These are phyloP conservation scores for Naganishia randhawae DNA, from an alignment of 768 basidiomycete species.

Conservation along the genomic window DNA sequence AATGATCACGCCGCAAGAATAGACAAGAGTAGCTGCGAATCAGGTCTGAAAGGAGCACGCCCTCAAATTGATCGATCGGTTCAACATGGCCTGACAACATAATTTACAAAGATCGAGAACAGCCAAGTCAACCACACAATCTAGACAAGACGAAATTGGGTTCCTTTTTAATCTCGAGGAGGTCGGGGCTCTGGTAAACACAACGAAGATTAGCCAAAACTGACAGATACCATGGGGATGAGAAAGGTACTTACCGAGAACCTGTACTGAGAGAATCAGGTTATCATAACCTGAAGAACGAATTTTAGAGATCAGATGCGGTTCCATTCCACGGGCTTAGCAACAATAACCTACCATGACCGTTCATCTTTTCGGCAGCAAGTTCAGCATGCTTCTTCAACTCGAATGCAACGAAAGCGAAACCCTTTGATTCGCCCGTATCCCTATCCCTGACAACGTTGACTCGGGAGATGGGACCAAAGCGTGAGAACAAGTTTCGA, in stretches of 20 bases:
- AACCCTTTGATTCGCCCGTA: slow-evolving; percentile 70
- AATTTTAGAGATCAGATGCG: not conserved
- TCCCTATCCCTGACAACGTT: slow-evolving; percentile 80
- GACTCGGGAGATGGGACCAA: slow-evolving; percentile 80
- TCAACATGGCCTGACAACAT: slow-evolving; percentile 10
- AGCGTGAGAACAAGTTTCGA: slow-evolving; percentile 74
- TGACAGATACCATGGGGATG: not conserved
- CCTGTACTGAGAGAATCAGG: slow-evolving; percentile 66
- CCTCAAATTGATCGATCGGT: not conserved
- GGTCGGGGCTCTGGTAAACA: slow-evolving; percentile 5
- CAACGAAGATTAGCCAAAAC: not conserved
- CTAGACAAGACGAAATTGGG: not conserved
- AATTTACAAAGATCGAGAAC: slow-evolving; percentile 19
- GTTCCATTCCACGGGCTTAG: not conserved
- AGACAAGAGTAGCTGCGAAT: too few species aligned
- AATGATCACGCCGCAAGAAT: not conserved
- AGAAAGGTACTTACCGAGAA: slow-evolving; percentile 37
- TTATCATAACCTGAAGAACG: slow-evolving; percentile 65
- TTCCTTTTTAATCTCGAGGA: slow-evolving; percentile 22
- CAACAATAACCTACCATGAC: slow-evolving; percentile 57
- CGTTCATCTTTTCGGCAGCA: slow-evolving; percentile 88
- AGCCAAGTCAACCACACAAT: slow-evolving; percentile 17
- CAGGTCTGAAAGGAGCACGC: not conserved
- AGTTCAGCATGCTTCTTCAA: slow-evolving; percentile 70
- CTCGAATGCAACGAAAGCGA: slow-evolving; percentile 97